Evolutionary conservation across 1,284 basidiomycete genomes (phyloP), one percentile per base, ranked within the genome.

Genomic region (Blastosporella zonata): DNA sequence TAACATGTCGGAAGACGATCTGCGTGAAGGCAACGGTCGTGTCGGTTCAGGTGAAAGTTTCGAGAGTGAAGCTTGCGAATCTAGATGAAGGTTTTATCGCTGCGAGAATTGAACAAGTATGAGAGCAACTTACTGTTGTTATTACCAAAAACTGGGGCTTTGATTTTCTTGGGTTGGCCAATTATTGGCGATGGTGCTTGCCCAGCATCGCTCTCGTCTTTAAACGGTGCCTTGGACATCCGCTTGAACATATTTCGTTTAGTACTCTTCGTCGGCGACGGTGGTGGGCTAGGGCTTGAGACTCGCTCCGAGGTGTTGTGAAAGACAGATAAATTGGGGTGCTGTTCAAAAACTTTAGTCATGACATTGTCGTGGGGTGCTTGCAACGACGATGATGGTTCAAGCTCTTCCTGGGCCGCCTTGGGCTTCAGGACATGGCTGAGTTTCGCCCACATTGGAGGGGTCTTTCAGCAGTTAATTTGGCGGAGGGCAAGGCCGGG

Each of bases 371-470:
- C 62, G 49, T 68, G 65, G 17, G 64, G 53, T 20, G 35, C 7
- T 13, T 33, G 47, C 29, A 23, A 13, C n/a, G 47, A 45, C 37
- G 68, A 62, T n/a, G 59, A 59, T 37, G 65, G 65, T 27, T 63
- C 57, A 28, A 53, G 54, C 44, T 77, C 74, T 47, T 72, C 70
- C 23, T 71, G 65, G 48, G 66, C 56, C 40, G 66, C 71, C 29
- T 67, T 70, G 46, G 70, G 60, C 54, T 77, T 82, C 56, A 84
- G 69, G 29, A 71, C 78, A 54, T 69, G 75, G 60, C 72, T 78
- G 37, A 85, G 58, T 64, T 78, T 85, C 3, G 79, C 74, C 82
- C 81, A 84, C 83, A 85, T 85, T 1, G 7, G 25, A 47, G 45
- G 42, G 23, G 18, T n/a, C 20, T 17, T 43, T 41, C 38, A 46